Evolutionary conservation across 305 asterid genomes (phyloP), one percentile per base, ranked within the genome.

Genomic region (Lippia alba): DNA sequence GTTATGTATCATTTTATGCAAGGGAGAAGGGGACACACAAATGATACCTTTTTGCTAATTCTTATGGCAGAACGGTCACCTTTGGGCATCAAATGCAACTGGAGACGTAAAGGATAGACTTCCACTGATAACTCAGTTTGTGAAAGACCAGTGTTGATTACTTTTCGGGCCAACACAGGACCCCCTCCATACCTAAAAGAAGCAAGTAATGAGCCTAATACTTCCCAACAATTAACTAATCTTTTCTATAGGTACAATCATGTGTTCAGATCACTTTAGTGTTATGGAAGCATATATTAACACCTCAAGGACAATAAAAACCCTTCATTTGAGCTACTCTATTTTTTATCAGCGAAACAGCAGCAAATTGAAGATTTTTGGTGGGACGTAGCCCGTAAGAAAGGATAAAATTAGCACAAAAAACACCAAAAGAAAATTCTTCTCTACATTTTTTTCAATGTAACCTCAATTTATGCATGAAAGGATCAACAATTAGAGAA

Each of bases 151-250:
- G 94, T 86, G 78, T 83, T 85, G 71, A 94, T 94, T 71, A 92
- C 99, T 79, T 90, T 91, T 57, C 99, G 84, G 54, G 97, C 84
- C 86, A 94, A 80, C 50, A 87, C 61, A 66, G 99, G 99, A 73
- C 98, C 99, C 56, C 99, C 99, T 51, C 91, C 97, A 76, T 94
- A 94, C 99, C 99, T 94, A 81, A 72, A 66, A 76, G 67, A 79
- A 81, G 64, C 74, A 84, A 74, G 75, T 51, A 19, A 71, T 53
- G 79, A 36, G 41, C 73, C 56, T 66, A 44, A 67, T 58, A 60
- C 46, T 53, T 3, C 45, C 10, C 40, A 34, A 50, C 16, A 16
- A 62, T 54, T 49, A 14, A 46, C 46, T 68, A 50, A 74, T 55
- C 17, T 46, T 61, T 14, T 46, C 30, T 34, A 17, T 66, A 76